Evolutionary conservation across 2,329 filamentous ascomycete genomes (phyloP).

Genomic region (Alternaria metachromatica): DNA sequence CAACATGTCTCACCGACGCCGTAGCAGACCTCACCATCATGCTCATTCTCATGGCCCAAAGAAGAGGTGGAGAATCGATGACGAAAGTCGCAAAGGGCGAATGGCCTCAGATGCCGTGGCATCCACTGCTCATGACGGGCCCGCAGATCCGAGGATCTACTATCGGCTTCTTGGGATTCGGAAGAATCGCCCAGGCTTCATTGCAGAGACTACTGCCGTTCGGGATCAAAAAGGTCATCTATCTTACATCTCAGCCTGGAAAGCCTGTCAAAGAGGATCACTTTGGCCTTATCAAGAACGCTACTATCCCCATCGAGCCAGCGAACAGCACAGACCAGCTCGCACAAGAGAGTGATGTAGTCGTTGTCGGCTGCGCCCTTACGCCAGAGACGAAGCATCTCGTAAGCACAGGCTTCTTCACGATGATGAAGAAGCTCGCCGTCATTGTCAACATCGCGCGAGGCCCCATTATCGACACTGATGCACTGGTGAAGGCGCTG

Average conservation of each 20-base stretch:
- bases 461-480: conserved; percentile 63
- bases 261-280: conserved; percentile 34
- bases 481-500: conserved; percentile 59
- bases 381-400: conserved; percentile 38
- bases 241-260: conserved; percentile 36
- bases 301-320: conserved; percentile 27
- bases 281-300: conserved; percentile 24
- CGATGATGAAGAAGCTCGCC: conserved; percentile 59
- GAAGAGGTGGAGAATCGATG: conserved; percentile 37
- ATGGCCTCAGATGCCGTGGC: conserved; percentile 42
- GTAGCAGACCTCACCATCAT: conserved; percentile 40
- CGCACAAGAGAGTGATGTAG: conserved; percentile 38
- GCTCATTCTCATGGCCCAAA: conserved; percentile 43
- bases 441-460: conserved; percentile 65
- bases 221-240: conserved; percentile 32
- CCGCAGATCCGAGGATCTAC: conserved; percentile 33
- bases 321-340: conserved; percentile 29
- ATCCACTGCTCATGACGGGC: conserved; percentile 39
- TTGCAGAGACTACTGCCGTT: conserved; percentile 36
- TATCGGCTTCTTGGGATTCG: conserved; percentile 40
- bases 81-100: conserved; percentile 31
- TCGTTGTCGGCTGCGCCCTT: conserved; percentile 38
- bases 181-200: conserved; percentile 37
- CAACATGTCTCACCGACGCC: conserved; percentile 39
- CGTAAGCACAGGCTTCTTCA: conserved; percentile 46